Evolutionary conservation across 2,329 filamentous ascomycete genomes (phyloP).

Genomic region (Penicillium sp.): DNA sequence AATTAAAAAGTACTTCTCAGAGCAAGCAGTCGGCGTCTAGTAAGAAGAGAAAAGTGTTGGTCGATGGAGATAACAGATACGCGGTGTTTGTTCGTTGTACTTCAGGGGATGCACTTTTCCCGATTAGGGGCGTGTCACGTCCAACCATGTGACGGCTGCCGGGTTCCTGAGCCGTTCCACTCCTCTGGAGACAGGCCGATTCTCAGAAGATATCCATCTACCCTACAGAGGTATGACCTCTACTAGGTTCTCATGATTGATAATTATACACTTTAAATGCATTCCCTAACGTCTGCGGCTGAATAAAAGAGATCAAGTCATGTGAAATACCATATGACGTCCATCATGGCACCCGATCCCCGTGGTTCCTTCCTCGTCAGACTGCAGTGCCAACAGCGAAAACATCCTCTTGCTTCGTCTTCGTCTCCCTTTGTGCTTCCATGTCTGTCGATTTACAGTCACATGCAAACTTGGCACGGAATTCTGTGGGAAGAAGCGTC

Average conservation of each 20-base stretch:
- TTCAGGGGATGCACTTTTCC: conserved; percentile 27
- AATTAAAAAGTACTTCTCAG: conserved; percentile 18
- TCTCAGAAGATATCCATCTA: background rate
- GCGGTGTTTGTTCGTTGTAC: conserved; percentile 26
- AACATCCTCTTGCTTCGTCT: conserved; percentile 9
- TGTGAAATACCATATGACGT: background rate
- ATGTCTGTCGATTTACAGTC: conserved; percentile 52
- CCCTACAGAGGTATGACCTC: too few species aligned
- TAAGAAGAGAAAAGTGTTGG: conserved; percentile 11
- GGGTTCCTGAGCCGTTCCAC: conserved; percentile 16
- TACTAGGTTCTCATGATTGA: background rate
- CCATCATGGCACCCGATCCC: background rate
- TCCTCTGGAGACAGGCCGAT: background rate
- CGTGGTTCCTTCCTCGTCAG: conserved; percentile 14
- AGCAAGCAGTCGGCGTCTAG: conserved; percentile 8
- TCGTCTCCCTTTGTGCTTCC: conserved; percentile 7
- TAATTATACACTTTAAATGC: background rate
- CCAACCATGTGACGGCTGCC: conserved; percentile 23
- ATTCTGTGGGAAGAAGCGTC: conserved; percentile 58
- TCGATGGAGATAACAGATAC: conserved; percentile 19
- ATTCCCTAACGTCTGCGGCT: background rate
- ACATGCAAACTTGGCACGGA: conserved; percentile 63
- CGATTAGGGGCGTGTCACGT: conserved; percentile 18
- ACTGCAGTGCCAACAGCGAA: conserved; percentile 30
- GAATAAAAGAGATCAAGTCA: background rate